These are phyloP conservation scores for Salvia splendens DNA, from an alignment of 257 asterid species.

Conservation along the genomic window DNA sequence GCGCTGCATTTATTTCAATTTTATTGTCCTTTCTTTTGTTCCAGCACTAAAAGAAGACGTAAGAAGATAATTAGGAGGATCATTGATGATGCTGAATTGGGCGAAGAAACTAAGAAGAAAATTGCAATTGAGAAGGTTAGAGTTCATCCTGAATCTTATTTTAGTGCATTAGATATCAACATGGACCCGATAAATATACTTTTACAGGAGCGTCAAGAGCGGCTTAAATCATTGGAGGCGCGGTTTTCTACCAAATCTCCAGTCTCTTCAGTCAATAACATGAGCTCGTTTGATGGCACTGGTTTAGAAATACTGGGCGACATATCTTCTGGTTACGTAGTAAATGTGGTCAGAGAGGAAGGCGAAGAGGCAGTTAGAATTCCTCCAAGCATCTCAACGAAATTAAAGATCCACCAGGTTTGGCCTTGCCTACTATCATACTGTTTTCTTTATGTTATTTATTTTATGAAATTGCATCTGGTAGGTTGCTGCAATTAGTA, in stretches of 20 bases:
- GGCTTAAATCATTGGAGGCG: constrained; percentile 91
- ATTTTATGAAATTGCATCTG: constrained; percentile 13
- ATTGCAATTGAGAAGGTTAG: constrained; percentile 95
- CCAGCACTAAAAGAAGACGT: constrained; percentile 68
- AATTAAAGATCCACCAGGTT: constrained; percentile 93
- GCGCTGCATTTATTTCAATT: constrained; percentile 13
- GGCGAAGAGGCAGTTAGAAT: constrained; percentile 94
- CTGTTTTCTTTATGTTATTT: constrained; percentile 26
- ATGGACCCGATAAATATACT: constrained; percentile 16
- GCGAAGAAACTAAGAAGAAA: constrained; percentile 95
- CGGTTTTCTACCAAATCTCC: constrained; percentile 67
- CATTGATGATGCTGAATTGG: constrained; percentile 92
- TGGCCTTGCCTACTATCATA: constrained; percentile 44
- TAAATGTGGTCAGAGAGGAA: constrained; percentile 93
- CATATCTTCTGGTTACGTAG: constrained; percentile 71
- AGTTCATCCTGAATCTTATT: constrained; percentile 25
- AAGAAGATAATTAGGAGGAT: constrained; percentile 93
- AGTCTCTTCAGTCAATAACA: constrained; percentile 46
- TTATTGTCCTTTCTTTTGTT: constrained; percentile 26
- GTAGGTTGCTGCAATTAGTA: constrained; percentile 23
- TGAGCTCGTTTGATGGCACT: constrained; percentile 55
- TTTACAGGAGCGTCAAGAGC: constrained; percentile 95
- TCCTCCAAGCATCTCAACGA: constrained; percentile 88
- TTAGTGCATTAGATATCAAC: constrained; percentile 15
- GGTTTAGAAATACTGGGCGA: constrained; percentile 76